Evolutionary conservation across 768 basidiomycete genomes (phyloP).

Genomic region (Tulasnella sp.): DNA sequence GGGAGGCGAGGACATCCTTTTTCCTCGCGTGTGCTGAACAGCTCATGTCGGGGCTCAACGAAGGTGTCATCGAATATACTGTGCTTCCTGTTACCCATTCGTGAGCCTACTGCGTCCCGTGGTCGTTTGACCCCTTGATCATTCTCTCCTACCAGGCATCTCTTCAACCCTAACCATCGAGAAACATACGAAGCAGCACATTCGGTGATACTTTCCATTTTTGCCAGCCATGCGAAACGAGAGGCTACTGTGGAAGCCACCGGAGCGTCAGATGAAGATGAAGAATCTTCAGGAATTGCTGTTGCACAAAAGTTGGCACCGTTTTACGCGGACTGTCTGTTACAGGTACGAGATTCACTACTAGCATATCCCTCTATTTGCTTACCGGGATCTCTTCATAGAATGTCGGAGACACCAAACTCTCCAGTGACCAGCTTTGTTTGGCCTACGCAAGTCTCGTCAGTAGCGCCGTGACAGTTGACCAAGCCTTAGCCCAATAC

Average conservation of each 20-base stretch:
- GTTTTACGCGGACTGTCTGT: conserved; percentile 57
- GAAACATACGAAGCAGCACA: conserved; percentile 82
- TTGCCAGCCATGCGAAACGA: conserved; percentile 45
- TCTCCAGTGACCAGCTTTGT: conserved; percentile 53
- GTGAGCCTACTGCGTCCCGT: conserved; percentile 38
- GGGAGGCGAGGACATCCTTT: conserved; percentile 41
- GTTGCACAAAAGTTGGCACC: conserved; percentile 52
- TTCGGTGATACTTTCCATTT: conserved; percentile 65
- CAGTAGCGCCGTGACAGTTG: conserved; percentile 39
- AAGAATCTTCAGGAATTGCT: conserved; percentile 23
- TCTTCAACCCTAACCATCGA: conserved; percentile 44
- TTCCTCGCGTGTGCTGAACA: conserved; percentile 67
- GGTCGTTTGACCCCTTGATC: conserved; percentile 8
- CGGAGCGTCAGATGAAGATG: conserved; percentile 15
- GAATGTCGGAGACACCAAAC: conserved; percentile 50
- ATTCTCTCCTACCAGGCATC: conserved; percentile 35
- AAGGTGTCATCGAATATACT: conserved; percentile 38
- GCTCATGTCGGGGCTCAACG: conserved; percentile 48
- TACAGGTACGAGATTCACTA: conserved; percentile 38
- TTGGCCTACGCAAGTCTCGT: conserved; percentile 67
- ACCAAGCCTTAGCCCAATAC: conserved; percentile 49
- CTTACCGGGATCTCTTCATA: conserved; percentile 22
- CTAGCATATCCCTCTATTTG: not conserved
- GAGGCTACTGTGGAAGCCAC: conserved; percentile 1
- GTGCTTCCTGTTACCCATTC: conserved; percentile 53